Base-by-base conservation (phyloP, 2,329 filamentous ascomycete species). In the Aspergillus eucalypticola region DNA sequence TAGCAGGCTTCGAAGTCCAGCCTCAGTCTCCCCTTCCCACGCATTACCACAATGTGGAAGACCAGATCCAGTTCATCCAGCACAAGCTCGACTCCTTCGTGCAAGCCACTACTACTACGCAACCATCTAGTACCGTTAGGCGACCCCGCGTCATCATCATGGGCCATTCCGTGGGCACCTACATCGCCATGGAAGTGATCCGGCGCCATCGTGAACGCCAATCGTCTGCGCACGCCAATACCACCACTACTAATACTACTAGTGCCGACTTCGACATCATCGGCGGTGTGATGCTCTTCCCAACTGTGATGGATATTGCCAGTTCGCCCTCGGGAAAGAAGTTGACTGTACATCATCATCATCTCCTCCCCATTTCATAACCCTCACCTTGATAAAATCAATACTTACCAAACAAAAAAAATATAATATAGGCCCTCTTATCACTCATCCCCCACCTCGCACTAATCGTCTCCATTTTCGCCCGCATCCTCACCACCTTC, bases 121-220 rank as follows among this genome's bases (percentile, higher is more conserved):
- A 44, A 35, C 3, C 10, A 27, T 8, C 8, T 25, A 7, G 25
- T 11, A 10, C 2, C 11, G 6, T 25, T 11, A 27, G 25, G 25
- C 52, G 10, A 13, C 65, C 73, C 5, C 76, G 76, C 53, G 83
- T 92, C 17, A 80, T 91, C 7, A 76, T 93, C 15, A 83, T 90
- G 53, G 90, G 89, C 3, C 90, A 93, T 74, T 91, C 89, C 0
- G 88, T 93, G 1, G 90, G 90, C 23, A 79, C 86, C 8, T 93
- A 90, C 71, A 88, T 93, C 19, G 78, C 84, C 2, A 84, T 92
- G 64, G 89, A 92, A 71, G 76, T 90, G 29, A 83, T 90, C 51
- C 79, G 86, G 62, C 79, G 85, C 8, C 82, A 87, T 62, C 76
- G 81, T 38, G 77, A 78, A 39, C 66, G 76, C 3, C 10, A 10